Conservation (phyloP, 148 eudicot species). For the Silene conica region DNA sequence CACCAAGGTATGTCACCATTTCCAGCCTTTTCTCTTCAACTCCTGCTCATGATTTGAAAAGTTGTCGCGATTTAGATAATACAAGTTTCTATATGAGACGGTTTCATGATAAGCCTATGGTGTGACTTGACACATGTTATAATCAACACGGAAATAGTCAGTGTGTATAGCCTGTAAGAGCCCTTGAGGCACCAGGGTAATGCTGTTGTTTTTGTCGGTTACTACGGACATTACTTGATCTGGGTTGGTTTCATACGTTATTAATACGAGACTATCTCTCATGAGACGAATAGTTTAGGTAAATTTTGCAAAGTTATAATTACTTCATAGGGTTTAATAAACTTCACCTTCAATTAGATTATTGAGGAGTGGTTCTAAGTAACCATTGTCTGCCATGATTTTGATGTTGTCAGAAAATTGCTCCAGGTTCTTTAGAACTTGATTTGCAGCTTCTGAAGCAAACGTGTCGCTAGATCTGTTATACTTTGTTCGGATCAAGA, state of each 20-base stretch:
- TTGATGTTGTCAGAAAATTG: constrained; percentile 67
- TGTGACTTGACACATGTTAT: no score
- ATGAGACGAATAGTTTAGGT: no score
- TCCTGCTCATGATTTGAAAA: constrained; percentile 43
- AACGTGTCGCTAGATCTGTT: constrained; percentile 64
- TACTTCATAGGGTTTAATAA: background rate
- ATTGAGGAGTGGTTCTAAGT: constrained; percentile 74
- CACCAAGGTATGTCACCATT: constrained; percentile 91
- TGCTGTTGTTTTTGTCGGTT: no score
- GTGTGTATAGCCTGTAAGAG: no score
- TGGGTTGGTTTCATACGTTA: no score
- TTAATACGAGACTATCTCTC: no score
- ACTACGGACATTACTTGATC: no score
- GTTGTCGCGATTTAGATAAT: background rate
- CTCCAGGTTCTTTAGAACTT: constrained; percentile 70
- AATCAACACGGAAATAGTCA: no score
- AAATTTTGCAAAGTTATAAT: background rate
- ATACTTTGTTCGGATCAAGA: constrained; percentile 83
- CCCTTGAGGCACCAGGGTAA: no score
- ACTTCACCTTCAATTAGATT: constrained; percentile 68
- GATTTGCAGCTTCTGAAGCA: constrained; percentile 71
- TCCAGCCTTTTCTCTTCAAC: constrained; percentile 65
- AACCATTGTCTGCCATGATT: constrained; percentile 89
- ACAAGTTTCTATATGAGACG: no score
- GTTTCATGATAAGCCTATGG: background rate